These are phyloP conservation scores for Leccinum subtestaceum DNA, from an alignment of 768 basidiomycete species.

Conservation along the genomic window DNA sequence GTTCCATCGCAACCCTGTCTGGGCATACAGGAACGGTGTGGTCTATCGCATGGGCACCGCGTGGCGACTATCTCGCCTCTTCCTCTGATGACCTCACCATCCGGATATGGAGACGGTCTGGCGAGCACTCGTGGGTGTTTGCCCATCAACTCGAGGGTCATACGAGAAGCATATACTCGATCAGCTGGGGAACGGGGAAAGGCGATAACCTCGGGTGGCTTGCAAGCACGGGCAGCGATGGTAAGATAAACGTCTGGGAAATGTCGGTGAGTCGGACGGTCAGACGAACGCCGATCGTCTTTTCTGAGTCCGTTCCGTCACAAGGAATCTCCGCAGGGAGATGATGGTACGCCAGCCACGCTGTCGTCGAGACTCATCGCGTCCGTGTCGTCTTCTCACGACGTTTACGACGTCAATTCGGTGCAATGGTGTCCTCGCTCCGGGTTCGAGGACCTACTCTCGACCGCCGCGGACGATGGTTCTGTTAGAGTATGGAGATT, in stretches of 20 bases:
- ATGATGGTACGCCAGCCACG: conserved; percentile 3
- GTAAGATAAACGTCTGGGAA: conserved; percentile 78
- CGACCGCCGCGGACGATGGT: conserved; percentile 87
- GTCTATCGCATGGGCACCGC: conserved; percentile 79
- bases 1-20: conserved; percentile 73
- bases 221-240: conserved; percentile 85
- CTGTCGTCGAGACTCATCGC: conserved; percentile 52
- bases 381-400: conserved; percentile 64
- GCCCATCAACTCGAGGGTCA: conserved; percentile 61
- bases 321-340: conserved; percentile 19
- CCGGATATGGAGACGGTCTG: conserved; percentile 76
- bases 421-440: conserved; percentile 78
- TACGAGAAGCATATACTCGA: conserved; percentile 73
- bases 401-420: conserved; percentile 80
- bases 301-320: neutral
- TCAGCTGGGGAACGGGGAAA: conserved; percentile 63
- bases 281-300: neutral
- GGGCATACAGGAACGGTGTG: conserved; percentile 91
- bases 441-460: conserved; percentile 65
- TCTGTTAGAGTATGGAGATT: conserved; percentile 75
- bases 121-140: conserved; percentile 61
- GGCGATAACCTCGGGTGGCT: conserved; percentile 67
- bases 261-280: conserved; percentile 46
- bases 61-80: conserved; percentile 78
- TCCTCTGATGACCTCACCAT: conserved; percentile 84